Evolutionary conservation across 495 filamentous ascomycete genomes (phyloP).

Genomic region (Talaromyces borbonicus): DNA sequence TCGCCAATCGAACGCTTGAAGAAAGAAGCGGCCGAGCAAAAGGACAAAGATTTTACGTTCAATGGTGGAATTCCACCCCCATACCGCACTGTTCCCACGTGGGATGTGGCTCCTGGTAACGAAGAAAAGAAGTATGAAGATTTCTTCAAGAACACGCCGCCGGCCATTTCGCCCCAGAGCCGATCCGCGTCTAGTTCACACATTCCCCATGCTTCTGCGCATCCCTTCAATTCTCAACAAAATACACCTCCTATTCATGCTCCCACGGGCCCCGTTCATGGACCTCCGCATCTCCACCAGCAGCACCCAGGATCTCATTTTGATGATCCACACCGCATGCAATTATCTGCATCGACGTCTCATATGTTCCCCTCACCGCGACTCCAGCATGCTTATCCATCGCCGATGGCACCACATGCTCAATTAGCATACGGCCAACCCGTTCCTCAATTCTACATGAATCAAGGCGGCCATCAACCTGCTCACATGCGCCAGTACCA

Average conservation of each 20-base stretch:
- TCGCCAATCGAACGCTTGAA: conserved; percentile 68
- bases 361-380: conserved; percentile 74
- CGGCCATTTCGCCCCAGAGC: conserved; percentile 55
- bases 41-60: conserved; percentile 37
- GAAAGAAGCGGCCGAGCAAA: conserved; percentile 40
- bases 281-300: conserved; percentile 59
- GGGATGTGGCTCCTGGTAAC: conserved; percentile 53
- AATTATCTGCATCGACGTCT: conserved; percentile 65
- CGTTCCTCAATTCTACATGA: conserved; percentile 60
- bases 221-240: conserved; percentile 58
- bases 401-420: conserved; percentile 54
- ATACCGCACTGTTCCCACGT: conserved; percentile 71
- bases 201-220: conserved; percentile 66
- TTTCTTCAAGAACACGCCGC: conserved; percentile 58
- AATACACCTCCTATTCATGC: conserved; percentile 26
- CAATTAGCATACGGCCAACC: conserved; percentile 66
- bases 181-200: conserved; percentile 47
- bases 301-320: conserved; percentile 55
- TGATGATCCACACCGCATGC: conserved; percentile 78
- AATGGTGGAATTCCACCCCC: conserved; percentile 71
- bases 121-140: conserved; percentile 63
- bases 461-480: conserved; percentile 48
- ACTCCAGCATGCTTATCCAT: conserved; percentile 60
- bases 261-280: conserved; percentile 48
- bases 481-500: conserved; percentile 33